Evolutionary conservation across 306 rosid species (phyloP).

Genomic region (Rosa persica): DNA sequence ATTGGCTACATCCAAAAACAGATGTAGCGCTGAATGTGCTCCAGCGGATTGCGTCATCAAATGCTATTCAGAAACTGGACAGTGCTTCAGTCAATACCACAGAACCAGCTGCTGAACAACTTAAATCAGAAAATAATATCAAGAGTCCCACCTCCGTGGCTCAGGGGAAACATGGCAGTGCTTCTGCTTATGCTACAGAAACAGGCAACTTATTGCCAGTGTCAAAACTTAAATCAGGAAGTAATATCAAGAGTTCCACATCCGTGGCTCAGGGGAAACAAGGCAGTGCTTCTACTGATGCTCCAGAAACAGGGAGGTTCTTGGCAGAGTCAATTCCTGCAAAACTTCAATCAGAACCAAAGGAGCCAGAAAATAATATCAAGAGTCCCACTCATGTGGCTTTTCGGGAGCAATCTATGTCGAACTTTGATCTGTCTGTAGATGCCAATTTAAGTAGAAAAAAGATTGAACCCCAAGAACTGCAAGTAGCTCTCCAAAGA

Average conservation of each 20-base stretch:
- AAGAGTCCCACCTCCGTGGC: conserved; percentile 26
- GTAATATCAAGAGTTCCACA: conserved; percentile 24
- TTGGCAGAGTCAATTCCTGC: conserved; percentile 43
- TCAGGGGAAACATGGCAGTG: conserved; percentile 40
- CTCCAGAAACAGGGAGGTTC: conserved; percentile 30
- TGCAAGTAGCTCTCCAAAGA: conserved; percentile 42
- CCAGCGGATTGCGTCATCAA: conserved; percentile 60
- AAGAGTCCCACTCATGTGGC: conserved; percentile 24
- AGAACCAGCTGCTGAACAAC: conserved; percentile 40
- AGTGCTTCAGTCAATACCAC: conserved; percentile 34
- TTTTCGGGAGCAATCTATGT: conserved; percentile 31
- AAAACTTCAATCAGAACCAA: conserved; percentile 32
- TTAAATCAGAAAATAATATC: conserved; percentile 35
- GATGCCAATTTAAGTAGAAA: conserved; percentile 25
- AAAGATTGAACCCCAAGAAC: conserved; percentile 25
- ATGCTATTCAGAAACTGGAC: conserved; percentile 46
- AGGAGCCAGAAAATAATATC: conserved; percentile 33
- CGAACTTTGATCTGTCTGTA: conserved; percentile 21
- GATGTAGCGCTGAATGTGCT: conserved; percentile 60
- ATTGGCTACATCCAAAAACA: conserved; percentile 76
- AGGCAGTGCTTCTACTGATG: conserved; percentile 36
- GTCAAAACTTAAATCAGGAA: conserved; percentile 39
- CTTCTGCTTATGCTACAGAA: conserved; percentile 31
- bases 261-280: conserved; percentile 36
- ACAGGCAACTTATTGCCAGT: conserved; percentile 38